phyloP scores from a whole-genome alignment of 2,329 filamentous ascomycete species.

The Apiospora koreana region DNA sequence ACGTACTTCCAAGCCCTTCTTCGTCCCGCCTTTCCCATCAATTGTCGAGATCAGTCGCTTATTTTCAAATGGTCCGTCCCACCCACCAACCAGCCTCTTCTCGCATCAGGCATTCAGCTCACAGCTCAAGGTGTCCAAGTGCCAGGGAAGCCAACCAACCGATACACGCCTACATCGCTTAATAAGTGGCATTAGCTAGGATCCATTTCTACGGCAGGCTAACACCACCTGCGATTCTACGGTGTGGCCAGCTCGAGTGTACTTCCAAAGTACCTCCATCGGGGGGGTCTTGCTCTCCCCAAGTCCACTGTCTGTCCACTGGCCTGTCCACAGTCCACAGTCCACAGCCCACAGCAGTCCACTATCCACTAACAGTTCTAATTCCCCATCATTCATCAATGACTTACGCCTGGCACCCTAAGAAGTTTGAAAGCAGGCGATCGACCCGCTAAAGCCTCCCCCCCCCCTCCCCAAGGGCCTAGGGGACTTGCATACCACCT shows the following conservation, averaged over 20 bases:
- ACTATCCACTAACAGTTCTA: background rate
- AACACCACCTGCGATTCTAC: background rate
- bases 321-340: too few species aligned
- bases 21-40: background rate
- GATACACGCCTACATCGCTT: background rate
- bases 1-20: background rate
- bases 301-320: too few species aligned
- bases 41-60: background rate
- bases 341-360: background rate
- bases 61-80: background rate
- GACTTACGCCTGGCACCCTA: background rate
- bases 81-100: background rate
- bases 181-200: background rate
- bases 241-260: background rate
- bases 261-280: background rate
- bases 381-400: slow-evolving; percentile 2
- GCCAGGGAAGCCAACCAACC: background rate
- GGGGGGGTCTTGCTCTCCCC: too few species aligned
- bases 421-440: background rate
- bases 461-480: too few species aligned
- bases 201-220: slow-evolving; percentile 1
- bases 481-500: slow-evolving; percentile 3
- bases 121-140: too few species aligned
- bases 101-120: background rate
- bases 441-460: slow-evolving; percentile 3